These are phyloP conservation scores for Coprinellus aureogranulatus DNA, from an alignment of 768 basidiomycete species.

Conservation along the genomic window DNA sequence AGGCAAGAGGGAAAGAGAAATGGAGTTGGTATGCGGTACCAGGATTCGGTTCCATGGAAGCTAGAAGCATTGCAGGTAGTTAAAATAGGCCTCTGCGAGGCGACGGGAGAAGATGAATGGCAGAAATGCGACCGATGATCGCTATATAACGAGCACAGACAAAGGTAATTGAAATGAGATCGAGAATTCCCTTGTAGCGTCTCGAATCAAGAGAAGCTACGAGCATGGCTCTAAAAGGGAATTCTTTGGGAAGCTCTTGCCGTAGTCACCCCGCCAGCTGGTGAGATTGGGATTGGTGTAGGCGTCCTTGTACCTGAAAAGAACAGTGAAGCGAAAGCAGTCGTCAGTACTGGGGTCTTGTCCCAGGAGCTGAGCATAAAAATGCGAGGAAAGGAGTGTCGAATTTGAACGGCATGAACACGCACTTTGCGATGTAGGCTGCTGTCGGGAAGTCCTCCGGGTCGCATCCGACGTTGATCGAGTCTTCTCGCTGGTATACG, in stretches of 20 bases:
- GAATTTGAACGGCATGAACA: slow-evolving; percentile 9
- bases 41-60: too few relatives aligned
- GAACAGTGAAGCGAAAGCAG: too few relatives aligned
- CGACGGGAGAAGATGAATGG: too few relatives aligned
- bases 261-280: slow-evolving; percentile 42
- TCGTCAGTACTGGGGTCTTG: neutral
- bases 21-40: too few relatives aligned
- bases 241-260: slow-evolving; percentile 57
- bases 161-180: neutral
- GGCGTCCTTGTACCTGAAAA: slow-evolving; percentile 48
- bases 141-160: too few relatives aligned
- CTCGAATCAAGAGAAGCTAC: neutral
- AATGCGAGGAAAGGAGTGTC: too few relatives aligned
- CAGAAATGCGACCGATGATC: too few relatives aligned
- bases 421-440: slow-evolving; percentile 60
- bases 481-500: slow-evolving; percentile 61
- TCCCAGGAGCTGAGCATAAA: neutral
- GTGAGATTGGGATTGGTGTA: slow-evolving; percentile 65
- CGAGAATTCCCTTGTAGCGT: neutral
- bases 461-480: slow-evolving; percentile 66
- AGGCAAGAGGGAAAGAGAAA: too few relatives aligned
- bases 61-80: too few relatives aligned
- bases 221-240: slow-evolving; percentile 33
- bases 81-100: too few relatives aligned
- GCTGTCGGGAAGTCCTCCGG: slow-evolving; percentile 61